Evolutionary conservation across 1,284 basidiomycete species (phyloP), one percentile per base, ranked within the genome.

Genomic region (Irpex sp.): DNA sequence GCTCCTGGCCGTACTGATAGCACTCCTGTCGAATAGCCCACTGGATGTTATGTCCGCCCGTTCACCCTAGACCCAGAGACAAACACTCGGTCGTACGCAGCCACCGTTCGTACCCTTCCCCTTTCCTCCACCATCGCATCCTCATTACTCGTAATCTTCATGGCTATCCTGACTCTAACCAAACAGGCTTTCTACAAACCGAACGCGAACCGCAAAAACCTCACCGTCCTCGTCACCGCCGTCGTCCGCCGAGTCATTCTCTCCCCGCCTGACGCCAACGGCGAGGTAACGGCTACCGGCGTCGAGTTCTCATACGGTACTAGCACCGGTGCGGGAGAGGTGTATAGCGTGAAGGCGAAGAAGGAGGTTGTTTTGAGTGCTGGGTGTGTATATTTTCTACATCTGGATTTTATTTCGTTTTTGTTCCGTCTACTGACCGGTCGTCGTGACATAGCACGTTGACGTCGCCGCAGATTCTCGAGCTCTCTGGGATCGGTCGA

Each of bases 401-500:
- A 52, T 11, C 1, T 7, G 51, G 2, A 8, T 52, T 34, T 34
- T 34, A 5, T 34, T 34, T 1, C 31, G 5, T 6, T 34, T 34
- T 34, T 34, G 31, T 34, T 0, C 1, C 1, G 31, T 6, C 5
- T 34, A 3, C 31, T 34, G 47, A 48, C 4, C 17, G 19, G 51
- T 13, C 11, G 13, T 13, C 4, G 34, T n/a, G 37, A n/a, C n/a
- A 2, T 52, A 71, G 73, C 54, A 56, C 70, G 4, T 61, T 71
- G n/a, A 69, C 70, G 38, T 65, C 1, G 11, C 78, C 78, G 7
- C 74, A 75, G 51, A 64, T 81, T 6, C 73, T 81, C 15, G 78
- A 80, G 68, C 73, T 79, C 5, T 78, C 77, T 9, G 79, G 79
- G 62, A 75, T 77, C 64, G 76, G 77, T 11, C 69, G 69, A 57